Conservation (phyloP, 2,329 filamentous ascomycete species). For the Cordyceps sp. region DNA sequence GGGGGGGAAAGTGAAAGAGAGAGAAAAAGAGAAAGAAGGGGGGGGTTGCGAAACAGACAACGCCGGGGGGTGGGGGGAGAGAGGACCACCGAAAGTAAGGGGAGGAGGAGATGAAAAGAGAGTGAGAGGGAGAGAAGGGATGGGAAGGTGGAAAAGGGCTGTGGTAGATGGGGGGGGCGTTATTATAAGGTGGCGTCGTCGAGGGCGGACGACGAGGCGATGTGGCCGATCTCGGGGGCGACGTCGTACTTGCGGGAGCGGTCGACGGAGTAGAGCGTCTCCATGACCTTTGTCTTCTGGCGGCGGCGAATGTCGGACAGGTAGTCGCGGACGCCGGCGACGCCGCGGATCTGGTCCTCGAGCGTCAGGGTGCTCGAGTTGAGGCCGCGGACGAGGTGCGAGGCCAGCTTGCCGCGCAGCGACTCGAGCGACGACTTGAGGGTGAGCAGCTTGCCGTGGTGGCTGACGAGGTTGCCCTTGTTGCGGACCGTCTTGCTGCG, state of each 20-base stretch:
- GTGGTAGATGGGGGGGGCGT: neutral
- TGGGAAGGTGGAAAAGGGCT: too few relatives aligned
- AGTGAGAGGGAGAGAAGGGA: neutral
- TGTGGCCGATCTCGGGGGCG: conserved; percentile 9
- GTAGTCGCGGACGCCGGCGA: conserved; percentile 66
- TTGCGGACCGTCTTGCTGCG: conserved; percentile 72
- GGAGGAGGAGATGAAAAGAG: neutral
- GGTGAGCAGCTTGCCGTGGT: conserved; percentile 68
- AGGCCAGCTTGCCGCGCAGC: conserved; percentile 69
- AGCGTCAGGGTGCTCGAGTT: conserved; percentile 56
- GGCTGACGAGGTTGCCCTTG: conserved; percentile 72
- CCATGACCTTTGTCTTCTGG: conserved; percentile 72
- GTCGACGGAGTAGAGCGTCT: conserved; percentile 35
- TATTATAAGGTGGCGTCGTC: neutral
- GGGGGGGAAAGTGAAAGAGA: too few relatives aligned
- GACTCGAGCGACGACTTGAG: conserved; percentile 77
- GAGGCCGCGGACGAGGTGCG: conserved; percentile 58
- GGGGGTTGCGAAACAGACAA: too few relatives aligned
- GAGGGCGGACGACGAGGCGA: neutral
- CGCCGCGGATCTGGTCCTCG: conserved; percentile 70
- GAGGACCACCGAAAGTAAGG: too few relatives aligned
- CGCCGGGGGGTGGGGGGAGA: too few relatives aligned
- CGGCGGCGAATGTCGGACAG: conserved; percentile 57
- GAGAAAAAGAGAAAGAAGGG: too few relatives aligned
- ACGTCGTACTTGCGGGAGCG: conserved; percentile 3